Conservation (phyloP, 2,329 filamentous ascomycete genomes). For the Microthyrium microscopicum region DNA sequence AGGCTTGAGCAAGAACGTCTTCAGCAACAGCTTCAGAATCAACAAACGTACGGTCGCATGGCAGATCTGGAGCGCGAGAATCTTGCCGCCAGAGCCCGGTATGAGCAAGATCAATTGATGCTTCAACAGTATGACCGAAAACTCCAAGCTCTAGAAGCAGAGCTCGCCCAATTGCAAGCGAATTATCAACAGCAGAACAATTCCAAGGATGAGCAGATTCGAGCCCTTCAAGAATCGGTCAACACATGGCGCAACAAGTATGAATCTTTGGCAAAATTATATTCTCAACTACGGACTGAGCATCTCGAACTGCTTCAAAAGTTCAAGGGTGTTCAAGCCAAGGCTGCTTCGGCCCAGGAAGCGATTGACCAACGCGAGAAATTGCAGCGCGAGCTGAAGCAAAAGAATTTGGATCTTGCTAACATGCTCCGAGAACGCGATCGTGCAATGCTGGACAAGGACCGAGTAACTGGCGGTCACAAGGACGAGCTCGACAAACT, state of each 20-base stretch:
- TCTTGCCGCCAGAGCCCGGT: conserved; percentile 81
- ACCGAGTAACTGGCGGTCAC: conserved; percentile 68
- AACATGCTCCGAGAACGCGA: conserved; percentile 98
- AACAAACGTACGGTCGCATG: conserved; percentile 89
- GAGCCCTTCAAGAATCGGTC: conserved; percentile 84
- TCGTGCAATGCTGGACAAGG: conserved; percentile 81
- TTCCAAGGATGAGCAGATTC: conserved; percentile 90
- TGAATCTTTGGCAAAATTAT: conserved; percentile 87
- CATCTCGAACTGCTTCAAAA: conserved; percentile 90
- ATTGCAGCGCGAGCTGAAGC: conserved; percentile 93
- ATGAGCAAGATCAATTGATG: conserved; percentile 94
- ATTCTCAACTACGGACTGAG: conserved; percentile 88
- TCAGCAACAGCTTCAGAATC: conserved; percentile 71
- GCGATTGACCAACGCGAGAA: conserved; percentile 90
- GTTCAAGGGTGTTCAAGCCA: conserved; percentile 90
- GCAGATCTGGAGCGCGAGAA: conserved; percentile 94
- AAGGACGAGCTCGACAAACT: conserved; percentile 91
- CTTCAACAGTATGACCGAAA: conserved; percentile 88
- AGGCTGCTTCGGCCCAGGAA: conserved; percentile 92
- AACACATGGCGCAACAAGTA: conserved; percentile 98
- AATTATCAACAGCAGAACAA: conserved; percentile 72
- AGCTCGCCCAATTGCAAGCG: conserved; percentile 64
- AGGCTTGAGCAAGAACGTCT: conserved; percentile 81
- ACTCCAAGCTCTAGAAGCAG: conserved; percentile 81
- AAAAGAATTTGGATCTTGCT: conserved; percentile 95